phyloP scores from a whole-genome alignment of 2,329 filamentous ascomycete genomes.

The Whalleya microplaca region DNA sequence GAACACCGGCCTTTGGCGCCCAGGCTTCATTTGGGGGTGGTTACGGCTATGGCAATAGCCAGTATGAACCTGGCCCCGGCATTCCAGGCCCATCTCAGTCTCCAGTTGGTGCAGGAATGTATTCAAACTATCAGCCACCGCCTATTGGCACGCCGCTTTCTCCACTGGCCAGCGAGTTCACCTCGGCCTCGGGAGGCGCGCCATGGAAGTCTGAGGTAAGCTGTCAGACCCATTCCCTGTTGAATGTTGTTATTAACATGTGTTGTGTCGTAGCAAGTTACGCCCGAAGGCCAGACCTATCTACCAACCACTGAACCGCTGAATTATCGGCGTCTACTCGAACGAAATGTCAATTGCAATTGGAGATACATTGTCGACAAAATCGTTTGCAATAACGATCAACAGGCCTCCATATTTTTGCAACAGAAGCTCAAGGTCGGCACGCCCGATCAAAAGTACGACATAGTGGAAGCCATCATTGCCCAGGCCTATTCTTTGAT shows the following conservation, averaged over 20 bases:
- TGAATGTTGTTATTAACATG: conserved; percentile 29
- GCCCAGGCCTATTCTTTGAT: conserved; percentile 93
- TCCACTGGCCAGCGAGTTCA: conserved; percentile 76
- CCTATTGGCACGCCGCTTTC: conserved; percentile 64
- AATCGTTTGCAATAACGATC: conserved; percentile 98
- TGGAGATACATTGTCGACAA: conserved; percentile 99
- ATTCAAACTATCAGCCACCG: conserved; percentile 32
- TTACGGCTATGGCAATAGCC: conserved; percentile 39
- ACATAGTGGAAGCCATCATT: conserved; percentile 96
- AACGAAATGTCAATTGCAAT: conserved; percentile 95
- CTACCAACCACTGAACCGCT: conserved; percentile 86
- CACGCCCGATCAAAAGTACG: conserved; percentile 92
- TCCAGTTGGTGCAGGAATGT: conserved; percentile 39
- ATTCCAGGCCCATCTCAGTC: conserved; percentile 39
- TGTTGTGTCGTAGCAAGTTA: conserved; percentile 44
- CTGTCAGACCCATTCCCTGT: conserved; percentile 13
- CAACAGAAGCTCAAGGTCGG: conserved; percentile 99
- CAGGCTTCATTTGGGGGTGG: conserved; percentile 39
- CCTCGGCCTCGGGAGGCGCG: conserved; percentile 49
- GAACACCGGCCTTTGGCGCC: conserved; percentile 36
- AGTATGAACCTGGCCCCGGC: conserved; percentile 42
- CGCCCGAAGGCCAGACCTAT: conserved; percentile 72
- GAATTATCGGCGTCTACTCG: conserved; percentile 93
- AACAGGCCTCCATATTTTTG: conserved; percentile 97
- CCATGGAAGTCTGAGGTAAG: conserved; percentile 61